Evolutionary conservation across 2,329 filamentous ascomycete species (phyloP).

Genomic region (Verticillium nubilum): DNA sequence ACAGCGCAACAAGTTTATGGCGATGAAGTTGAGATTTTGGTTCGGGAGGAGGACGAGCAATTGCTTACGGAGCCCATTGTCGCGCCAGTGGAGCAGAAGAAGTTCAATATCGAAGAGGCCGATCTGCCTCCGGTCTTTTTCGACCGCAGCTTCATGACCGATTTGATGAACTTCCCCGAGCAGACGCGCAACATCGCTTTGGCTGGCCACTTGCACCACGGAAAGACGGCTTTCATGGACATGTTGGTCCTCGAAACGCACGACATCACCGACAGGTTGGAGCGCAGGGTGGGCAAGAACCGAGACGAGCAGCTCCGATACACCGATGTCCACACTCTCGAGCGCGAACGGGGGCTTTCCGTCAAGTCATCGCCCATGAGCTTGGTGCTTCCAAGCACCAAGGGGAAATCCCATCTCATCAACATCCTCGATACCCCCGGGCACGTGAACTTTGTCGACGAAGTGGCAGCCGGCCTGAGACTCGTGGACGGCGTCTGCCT

Average conservation of each 20-base stretch:
- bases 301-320: conserved; percentile 89
- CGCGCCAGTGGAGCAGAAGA: conserved; percentile 87
- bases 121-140: conserved; percentile 86
- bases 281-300: conserved; percentile 75
- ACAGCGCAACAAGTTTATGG: conserved; percentile 97
- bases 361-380: conserved; percentile 95
- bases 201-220: conserved; percentile 90
- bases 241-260: conserved; percentile 97
- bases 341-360: conserved; percentile 84
- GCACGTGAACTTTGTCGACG: conserved; percentile 97
- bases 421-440: conserved; percentile 96
- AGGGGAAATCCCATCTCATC: conserved; percentile 89
- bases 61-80: conserved; percentile 89
- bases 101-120: conserved; percentile 88
- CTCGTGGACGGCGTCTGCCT: conserved; percentile 88
- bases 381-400: conserved; percentile 78
- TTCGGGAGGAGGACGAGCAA: conserved; percentile 96
- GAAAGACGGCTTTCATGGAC: conserved; percentile 97
- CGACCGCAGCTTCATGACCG: conserved; percentile 86
- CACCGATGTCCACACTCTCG: conserved; percentile 85
- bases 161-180: conserved; percentile 92
- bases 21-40: conserved; percentile 86
- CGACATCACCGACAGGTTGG: conserved; percentile 71
- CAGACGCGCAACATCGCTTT: conserved; percentile 91
- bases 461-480: conserved; percentile 82